Percentiles rank a stretch among this genome's conserved stretches.
These are phyloP conservation scores for Suillus ampliporus DNA, from an alignment of 768 basidiomycete genomes.

Conservation along the genomic window DNA sequence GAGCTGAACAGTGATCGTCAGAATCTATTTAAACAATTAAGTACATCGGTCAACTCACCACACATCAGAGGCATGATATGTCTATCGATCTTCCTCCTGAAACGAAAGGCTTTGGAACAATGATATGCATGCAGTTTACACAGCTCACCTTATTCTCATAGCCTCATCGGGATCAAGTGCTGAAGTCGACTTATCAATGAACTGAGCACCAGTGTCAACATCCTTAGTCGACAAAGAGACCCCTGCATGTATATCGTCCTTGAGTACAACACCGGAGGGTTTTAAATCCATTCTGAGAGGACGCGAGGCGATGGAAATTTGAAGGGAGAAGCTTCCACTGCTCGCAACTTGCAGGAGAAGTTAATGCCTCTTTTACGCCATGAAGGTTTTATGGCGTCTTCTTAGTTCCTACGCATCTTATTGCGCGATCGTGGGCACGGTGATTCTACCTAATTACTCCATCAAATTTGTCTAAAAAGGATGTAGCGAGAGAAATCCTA, in stretches of 20 bases:
- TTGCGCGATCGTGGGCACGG: too few species aligned
- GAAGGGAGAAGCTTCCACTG: not conserved
- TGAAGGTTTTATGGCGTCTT: too few species aligned
- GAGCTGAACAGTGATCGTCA: slow-evolving; percentile 44
- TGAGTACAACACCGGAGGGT: not conserved
- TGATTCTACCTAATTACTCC: too few species aligned
- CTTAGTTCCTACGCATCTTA: too few species aligned
- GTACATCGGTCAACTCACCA: slow-evolving; percentile 46
- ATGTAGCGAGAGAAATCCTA: too few species aligned
- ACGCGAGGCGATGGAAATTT: not conserved
- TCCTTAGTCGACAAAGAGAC: slow-evolving; percentile 26
- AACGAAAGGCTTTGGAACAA: not conserved
- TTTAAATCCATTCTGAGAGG: slow-evolving; percentile 10
- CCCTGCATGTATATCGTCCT: slow-evolving; percentile 37
- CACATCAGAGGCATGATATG: slow-evolving; percentile 70
- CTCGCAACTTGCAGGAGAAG: not conserved
- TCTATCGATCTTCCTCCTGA: slow-evolving; percentile 60
- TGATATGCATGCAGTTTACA: not conserved
- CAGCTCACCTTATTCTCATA: slow-evolving; percentile 48
- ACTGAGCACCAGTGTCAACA: slow-evolving; percentile 61
- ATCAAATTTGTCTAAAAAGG: too few species aligned
- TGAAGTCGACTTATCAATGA: slow-evolving; percentile 46
- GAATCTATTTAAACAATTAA: not conserved
- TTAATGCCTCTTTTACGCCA: too few species aligned
- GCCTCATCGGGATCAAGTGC: slow-evolving; percentile 55